Base-by-base conservation (phyloP, 768 basidiomycete species). In the Nidularia sp. region DNA sequence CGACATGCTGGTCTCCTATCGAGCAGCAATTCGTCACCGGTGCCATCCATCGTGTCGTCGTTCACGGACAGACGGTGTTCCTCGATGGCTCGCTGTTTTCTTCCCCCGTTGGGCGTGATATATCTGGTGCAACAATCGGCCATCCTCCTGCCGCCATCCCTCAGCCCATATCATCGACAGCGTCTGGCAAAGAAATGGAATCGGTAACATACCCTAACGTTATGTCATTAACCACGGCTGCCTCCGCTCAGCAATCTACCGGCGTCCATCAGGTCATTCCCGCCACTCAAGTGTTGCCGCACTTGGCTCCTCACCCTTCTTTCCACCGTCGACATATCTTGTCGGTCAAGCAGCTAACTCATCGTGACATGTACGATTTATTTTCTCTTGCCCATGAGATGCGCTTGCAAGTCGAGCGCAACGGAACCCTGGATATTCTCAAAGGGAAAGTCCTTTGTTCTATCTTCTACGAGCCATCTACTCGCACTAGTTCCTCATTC, bases 381-480 rank as follows among this genome's bases (percentile, higher is more conserved):
- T 99, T 98, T 76, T 86, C 90, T 45, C 74, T 98, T 47, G 96
- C 97, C 0, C 87, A 93, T 58, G 97, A 99, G 71, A 95, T 99
- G 94, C 88, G 92, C 47, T 79, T 93, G 35, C 94, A 94, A 62
- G 94, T 98, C 10, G 97, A 99, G 69, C 83, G 94, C 32, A 88
- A 85, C 61, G 93, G 94, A 1, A 79, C 81, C 0, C 76, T 98
- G 51, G 93, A 98, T 58, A 83, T 97, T 53, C 77, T 98, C 44
- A 90, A 87, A 57, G 96, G 96, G 35, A 90, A 88, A 54, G 86
- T 99, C 1, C 79, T 99, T 5, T 93, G 88, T 64, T 94, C 86
- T 18, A 66, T 95, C 35, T 99, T 99, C 78, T 99, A 93, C 67
- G 97, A 99, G 66, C 91, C 96, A 1, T 97, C 94, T 2, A 99